Percentiles rank a stretch among this genome's conserved stretches.
Evolutionary conservation across 768 basidiomycete genomes (phyloP).

Genomic region (Lentinula edodes): DNA sequence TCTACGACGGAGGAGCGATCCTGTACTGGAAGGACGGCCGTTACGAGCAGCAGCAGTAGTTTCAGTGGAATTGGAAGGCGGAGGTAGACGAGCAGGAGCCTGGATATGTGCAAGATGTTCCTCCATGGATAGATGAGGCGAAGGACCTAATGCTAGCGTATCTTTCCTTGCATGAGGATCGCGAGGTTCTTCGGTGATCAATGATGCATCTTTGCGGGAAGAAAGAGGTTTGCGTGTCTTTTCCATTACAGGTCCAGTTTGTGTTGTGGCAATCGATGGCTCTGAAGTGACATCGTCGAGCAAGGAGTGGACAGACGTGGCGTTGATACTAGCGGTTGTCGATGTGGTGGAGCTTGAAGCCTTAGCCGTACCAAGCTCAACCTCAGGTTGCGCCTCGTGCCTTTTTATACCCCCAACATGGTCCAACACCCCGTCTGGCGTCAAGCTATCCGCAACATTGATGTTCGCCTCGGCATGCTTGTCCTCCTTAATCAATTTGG

Average conservation of each 20-base stretch:
- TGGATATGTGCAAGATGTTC: background rate
- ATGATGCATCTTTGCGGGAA: background rate
- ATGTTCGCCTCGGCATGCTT: background rate
- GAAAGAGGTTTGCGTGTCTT: background rate
- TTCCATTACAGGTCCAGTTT: background rate
- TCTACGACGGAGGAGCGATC: slow-evolving; percentile 49
- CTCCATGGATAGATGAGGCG: background rate
- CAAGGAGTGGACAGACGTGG: background rate
- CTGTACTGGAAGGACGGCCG: slow-evolving; percentile 13
- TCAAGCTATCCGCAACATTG: background rate
- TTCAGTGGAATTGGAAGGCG: background rate
- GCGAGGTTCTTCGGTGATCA: background rate
- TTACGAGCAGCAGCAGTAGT: background rate
- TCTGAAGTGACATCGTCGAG: background rate
- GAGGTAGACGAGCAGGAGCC: background rate
- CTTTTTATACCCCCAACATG: background rate
- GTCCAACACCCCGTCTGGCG: slow-evolving; percentile 1
- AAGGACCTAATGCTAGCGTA: background rate
- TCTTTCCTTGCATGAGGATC: background rate
- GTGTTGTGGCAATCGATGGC: background rate
- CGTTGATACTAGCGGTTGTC: background rate
- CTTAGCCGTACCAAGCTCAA: background rate
- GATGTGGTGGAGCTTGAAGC: background rate
- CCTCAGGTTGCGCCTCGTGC: background rate
- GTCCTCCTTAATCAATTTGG: background rate